Evolutionary conservation across 1,284 basidiomycete species (phyloP).

Genomic region (Leccinum subrobustum): DNA sequence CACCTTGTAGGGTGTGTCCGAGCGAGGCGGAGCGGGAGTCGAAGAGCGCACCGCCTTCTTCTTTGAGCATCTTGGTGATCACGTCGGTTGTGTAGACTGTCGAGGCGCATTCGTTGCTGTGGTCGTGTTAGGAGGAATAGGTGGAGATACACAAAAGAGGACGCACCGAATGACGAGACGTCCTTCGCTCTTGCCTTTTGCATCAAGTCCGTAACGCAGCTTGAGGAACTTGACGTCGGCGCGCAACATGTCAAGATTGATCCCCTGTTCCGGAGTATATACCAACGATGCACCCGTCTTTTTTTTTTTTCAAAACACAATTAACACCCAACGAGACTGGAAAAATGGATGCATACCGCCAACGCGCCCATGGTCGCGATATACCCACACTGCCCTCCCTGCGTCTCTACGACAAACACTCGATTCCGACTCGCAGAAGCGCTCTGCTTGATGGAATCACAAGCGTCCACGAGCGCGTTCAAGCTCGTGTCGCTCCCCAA

Average conservation of each 20-base stretch:
- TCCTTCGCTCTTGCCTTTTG: slow-evolving; percentile 89
- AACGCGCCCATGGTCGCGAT: slow-evolving; percentile 94
- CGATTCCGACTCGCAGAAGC: slow-evolving; percentile 93
- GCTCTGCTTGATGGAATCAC: slow-evolving; percentile 97
- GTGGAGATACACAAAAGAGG: neutral
- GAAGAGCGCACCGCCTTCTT: slow-evolving; percentile 90
- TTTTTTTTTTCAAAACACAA: neutral
- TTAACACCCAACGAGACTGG: neutral
- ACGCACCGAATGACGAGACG: slow-evolving; percentile 85
- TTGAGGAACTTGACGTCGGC: slow-evolving; percentile 90
- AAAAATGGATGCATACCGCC: slow-evolving; percentile 61
- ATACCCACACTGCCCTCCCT: slow-evolving; percentile 96
- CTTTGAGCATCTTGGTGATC: slow-evolving; percentile 91
- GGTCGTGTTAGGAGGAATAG: neutral
- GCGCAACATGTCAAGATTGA: slow-evolving; percentile 78
- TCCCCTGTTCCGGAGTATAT: slow-evolving; percentile 93
- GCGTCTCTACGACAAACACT: slow-evolving; percentile 97
- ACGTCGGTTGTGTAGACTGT: slow-evolving; percentile 90
- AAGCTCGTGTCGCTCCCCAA: slow-evolving; percentile 94
- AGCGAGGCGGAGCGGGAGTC: slow-evolving; percentile 93
- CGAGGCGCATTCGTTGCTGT: slow-evolving; percentile 87
- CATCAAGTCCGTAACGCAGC: slow-evolving; percentile 83
- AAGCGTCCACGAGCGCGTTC: slow-evolving; percentile 96
- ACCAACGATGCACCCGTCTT: slow-evolving; percentile 91
- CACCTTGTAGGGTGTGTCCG: slow-evolving; percentile 96